Evolutionary conservation across 176 grass and related monocot species (phyloP).

Genomic region (Musa schizocarpa): DNA sequence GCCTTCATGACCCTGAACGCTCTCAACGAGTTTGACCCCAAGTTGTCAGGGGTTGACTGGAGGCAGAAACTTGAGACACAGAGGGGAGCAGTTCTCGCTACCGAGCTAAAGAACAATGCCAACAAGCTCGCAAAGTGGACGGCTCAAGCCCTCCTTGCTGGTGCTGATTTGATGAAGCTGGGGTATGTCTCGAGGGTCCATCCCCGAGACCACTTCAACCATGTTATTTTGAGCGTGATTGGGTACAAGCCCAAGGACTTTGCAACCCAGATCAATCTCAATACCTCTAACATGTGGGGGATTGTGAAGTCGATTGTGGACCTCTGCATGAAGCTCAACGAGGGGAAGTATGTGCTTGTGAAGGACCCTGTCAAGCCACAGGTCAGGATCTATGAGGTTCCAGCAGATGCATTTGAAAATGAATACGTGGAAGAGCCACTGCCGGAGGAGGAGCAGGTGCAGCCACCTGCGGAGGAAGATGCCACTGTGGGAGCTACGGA

Average conservation of each 20-base stretch:
- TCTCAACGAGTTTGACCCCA: slow-evolving; percentile 14
- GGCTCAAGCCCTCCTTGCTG: slow-evolving; percentile 7
- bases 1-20: slow-evolving; percentile 15
- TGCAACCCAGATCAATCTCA: slow-evolving; percentile 16
- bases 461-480: slow-evolving; percentile 13
- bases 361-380: slow-evolving; percentile 16
- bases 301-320: slow-evolving; percentile 18
- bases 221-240: slow-evolving; percentile 10
- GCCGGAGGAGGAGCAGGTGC: slow-evolving; percentile 14
- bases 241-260: slow-evolving; percentile 16
- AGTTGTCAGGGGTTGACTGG: slow-evolving; percentile 6
- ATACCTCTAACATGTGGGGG: slow-evolving; percentile 16
- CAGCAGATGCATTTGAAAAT: slow-evolving; percentile 17
- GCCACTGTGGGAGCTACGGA: slow-evolving; percentile 3
- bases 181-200: slow-evolving; percentile 16
- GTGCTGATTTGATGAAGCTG: slow-evolving; percentile 12
- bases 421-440: slow-evolving; percentile 18
- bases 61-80: slow-evolving; percentile 21
- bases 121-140: slow-evolving; percentile 19
- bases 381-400: slow-evolving; percentile 19
- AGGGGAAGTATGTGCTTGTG: slow-evolving; percentile 18
- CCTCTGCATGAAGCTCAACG: slow-evolving; percentile 18
- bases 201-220: slow-evolving; percentile 13
- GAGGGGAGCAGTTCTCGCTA: slow-evolving; percentile 17
- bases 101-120: slow-evolving; percentile 17